A percentile compares a stretch with the other conserved stretches of the same genome.
These are phyloP conservation scores for Fusarium sp. DNA, from an alignment of 2,329 filamentous ascomycete genomes.

Conservation along the genomic window DNA sequence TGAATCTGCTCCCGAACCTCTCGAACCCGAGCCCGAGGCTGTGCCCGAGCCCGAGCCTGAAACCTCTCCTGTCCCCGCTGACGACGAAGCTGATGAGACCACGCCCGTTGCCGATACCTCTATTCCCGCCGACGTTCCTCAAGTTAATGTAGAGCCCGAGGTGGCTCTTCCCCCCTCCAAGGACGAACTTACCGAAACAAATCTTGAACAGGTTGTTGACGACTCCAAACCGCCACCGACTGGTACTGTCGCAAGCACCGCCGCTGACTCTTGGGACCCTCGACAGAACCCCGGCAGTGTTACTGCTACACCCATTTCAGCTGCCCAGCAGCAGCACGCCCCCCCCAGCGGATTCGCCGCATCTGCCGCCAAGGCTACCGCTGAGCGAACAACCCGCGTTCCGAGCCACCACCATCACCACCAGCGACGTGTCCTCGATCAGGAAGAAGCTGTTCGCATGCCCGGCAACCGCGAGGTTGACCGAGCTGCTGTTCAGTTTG, in stretches of 20 bases:
- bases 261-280: conserved; percentile 87
- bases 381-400: conserved; percentile 74
- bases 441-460: conserved; percentile 98
- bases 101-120: conserved; percentile 55
- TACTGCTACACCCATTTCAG: conserved; percentile 76
- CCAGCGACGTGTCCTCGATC: conserved; percentile 89
- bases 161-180: conserved; percentile 76
- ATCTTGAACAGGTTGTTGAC: conserved; percentile 92
- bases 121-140: conserved; percentile 42
- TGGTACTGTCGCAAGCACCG: conserved; percentile 88
- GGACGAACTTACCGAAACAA: conserved; percentile 90
- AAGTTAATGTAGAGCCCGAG: conserved; percentile 51
- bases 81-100: conserved; percentile 42
- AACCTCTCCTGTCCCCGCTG: conserved; percentile 53
- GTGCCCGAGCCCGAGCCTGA: conserved; percentile 50
- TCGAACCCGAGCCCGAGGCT: conserved; percentile 55
- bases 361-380: conserved; percentile 84
- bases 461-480: conserved; percentile 96
- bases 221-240: conserved; percentile 82
- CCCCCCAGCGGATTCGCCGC: conserved; percentile 79
- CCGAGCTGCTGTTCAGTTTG: conserved; percentile 93
- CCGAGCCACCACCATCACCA: conserved; percentile 75
- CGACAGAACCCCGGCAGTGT: conserved; percentile 71
- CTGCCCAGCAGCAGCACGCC: conserved; percentile 73
- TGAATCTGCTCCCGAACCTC: conserved; percentile 57